Evolutionary conservation across 495 filamentous ascomycete genomes (phyloP).

Genomic region (Neurospora sp.): DNA sequence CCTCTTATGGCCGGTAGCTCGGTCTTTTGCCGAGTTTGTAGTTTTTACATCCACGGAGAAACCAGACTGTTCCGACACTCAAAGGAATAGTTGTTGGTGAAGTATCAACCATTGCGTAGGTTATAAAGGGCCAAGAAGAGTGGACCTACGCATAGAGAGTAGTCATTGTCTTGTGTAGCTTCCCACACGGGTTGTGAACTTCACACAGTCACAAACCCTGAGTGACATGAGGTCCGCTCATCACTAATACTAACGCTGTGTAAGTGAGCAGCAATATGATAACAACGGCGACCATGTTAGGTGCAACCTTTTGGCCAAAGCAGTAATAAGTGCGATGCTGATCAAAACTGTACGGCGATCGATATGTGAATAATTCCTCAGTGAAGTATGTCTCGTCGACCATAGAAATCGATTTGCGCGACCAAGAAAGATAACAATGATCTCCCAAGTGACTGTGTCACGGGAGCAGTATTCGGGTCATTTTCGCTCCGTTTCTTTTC

Average conservation of each 20-base stretch:
- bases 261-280: not conserved
- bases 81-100: not conserved
- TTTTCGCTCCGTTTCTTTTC: not conserved
- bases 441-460: not conserved
- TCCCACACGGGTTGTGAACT: not conserved
- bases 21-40: not conserved
- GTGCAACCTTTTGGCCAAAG: not conserved
- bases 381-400: not conserved
- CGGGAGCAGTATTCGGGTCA: not conserved
- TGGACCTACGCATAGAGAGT: not conserved
- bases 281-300: not conserved
- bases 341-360: not conserved
- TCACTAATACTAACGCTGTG: not conserved
- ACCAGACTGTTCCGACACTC: too few relatives aligned
- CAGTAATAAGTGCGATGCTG: not conserved
- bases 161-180: not conserved
- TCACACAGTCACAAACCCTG: not conserved
- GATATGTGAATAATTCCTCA: not conserved
- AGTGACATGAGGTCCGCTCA: not conserved
- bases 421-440: not conserved
- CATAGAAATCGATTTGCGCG: not conserved
- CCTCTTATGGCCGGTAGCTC: not conserved
- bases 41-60: too few relatives aligned
- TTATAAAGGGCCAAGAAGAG: not conserved
- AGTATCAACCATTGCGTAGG: not conserved